Conservation (phyloP, 2,329 filamentous ascomycete genomes). For the Fusarium palustre region DNA sequence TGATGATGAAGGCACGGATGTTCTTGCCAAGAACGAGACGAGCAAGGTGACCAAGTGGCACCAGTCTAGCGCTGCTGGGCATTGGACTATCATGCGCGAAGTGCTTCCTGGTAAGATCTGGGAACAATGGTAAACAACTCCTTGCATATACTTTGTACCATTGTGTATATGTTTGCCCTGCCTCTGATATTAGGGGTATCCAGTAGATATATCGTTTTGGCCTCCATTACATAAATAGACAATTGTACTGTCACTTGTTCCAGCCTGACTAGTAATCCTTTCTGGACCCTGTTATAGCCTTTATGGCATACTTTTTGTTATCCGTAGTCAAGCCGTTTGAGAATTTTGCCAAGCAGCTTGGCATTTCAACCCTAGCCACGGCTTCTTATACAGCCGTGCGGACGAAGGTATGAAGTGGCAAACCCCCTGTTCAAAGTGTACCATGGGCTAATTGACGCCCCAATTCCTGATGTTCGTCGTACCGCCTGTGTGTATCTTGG, state of each 20-base stretch:
- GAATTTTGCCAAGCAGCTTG: constrained; percentile 68
- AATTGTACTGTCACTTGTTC: background rate
- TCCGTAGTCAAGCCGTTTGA: constrained; percentile 54
- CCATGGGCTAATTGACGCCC: constrained; percentile 57
- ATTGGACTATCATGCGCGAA: constrained; percentile 92
- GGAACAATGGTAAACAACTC: constrained; percentile 75
- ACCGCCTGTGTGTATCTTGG: constrained; percentile 77
- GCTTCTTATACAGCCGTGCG: constrained; percentile 72
- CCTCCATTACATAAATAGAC: background rate
- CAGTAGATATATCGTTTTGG: constrained; percentile 1
- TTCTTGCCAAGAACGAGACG: constrained; percentile 74
- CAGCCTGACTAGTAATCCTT: background rate
- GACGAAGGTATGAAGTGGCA: constrained; percentile 66
- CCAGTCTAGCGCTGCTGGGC: constrained; percentile 79
- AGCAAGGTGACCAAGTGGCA: constrained; percentile 77
- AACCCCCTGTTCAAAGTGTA: constrained; percentile 66
- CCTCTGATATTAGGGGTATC: constrained; percentile 9
- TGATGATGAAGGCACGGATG: constrained; percentile 58
- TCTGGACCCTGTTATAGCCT: constrained; percentile 44
- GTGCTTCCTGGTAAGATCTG: constrained; percentile 83
- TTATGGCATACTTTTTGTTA: constrained; percentile 47
- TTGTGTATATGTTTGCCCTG: constrained; percentile 16
- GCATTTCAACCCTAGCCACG: constrained; percentile 68
- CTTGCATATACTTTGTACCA: constrained; percentile 5
- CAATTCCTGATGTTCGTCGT: constrained; percentile 63